Base-by-base conservation (phyloP, 2,329 filamentous ascomycete species). In the Alternaria novae-zelandiae region DNA sequence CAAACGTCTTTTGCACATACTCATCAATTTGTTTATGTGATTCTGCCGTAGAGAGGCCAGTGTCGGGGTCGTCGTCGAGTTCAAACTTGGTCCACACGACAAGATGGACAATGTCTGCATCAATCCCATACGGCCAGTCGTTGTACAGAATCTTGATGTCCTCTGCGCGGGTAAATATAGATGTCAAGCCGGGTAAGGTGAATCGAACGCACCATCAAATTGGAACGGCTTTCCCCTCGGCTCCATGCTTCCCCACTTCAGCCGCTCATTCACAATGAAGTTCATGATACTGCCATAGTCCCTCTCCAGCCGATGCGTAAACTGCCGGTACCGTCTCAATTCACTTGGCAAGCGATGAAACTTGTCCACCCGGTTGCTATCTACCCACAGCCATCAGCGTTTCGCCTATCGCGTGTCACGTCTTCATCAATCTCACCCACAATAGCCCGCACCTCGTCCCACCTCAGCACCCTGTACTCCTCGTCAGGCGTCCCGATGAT, bases 61-160 rank as follows among this genome's bases (percentile, higher is more conserved):
- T 82, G 17, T 82, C 82, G 0, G 87, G 79, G 71, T 96, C 90
- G 61, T 94, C 91, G 57, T 89, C 85, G 23, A 97, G 83, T 51
- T 87, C 85, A 74, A 97, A 97, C 80, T 97, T 97, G 51, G 92
- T 96, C 95, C 95, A 98, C 12, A 97, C 89, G 6, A 97, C 92
- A 3, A 97, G 83, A 77, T 97, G 95, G 15, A 92, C 87, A 67
- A 97, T 94, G 55, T 87, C 85, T 50, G 83, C 76, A 71, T 96
- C 93, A 57, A 97, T 85, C 0, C 93, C 94, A 74, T 97, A 98
- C 0, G 95, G 95, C 92, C 94, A 97, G 84, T 98, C 94, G 76
- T 98, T 98, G 81, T 87, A 88, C 44, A 97, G 79, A 51, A 97
- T 89, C 78, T 89, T 93, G 72, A 90, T 82, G 74, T 96, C 91